Conservation (phyloP, 2,329 filamentous ascomycete genomes). For the Colletotrichum tanaceti region DNA sequence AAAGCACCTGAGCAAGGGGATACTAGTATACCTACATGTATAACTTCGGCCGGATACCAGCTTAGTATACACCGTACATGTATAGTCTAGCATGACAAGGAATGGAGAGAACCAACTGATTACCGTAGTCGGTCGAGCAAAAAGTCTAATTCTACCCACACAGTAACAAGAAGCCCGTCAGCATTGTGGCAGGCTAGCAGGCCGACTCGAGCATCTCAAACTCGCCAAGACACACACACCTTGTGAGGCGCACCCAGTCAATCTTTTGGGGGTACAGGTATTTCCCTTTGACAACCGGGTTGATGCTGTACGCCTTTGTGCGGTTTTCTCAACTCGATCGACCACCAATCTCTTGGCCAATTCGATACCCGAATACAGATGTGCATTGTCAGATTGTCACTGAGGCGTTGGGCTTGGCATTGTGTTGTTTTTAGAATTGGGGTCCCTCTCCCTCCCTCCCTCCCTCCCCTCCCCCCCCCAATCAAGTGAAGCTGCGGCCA, state of each 20-base stretch:
- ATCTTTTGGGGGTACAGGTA: constrained; percentile 6
- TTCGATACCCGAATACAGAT: background rate
- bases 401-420: constrained; percentile 10
- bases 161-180: constrained; percentile 9
- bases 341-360: constrained; percentile 27
- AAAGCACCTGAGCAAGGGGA: too few species aligned
- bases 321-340: constrained; percentile 5
- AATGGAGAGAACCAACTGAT: background rate
- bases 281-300: background rate
- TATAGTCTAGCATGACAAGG: too few species aligned
- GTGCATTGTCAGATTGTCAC: background rate
- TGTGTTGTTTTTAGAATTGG: constrained; percentile 27
- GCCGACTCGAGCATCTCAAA: constrained; percentile 34
- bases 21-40: too few species aligned
- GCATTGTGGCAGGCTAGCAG: constrained; percentile 15
- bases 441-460: too few species aligned
- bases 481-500: too few species aligned
- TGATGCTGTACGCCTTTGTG: background rate
- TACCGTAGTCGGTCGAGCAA: background rate
- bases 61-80: too few species aligned
- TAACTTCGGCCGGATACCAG: too few species aligned
- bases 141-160: constrained; percentile 25
- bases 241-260: constrained; percentile 2
- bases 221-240: constrained; percentile 30
- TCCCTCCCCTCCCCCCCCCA: too few species aligned